Conservation (phyloP, 257 asterid genomes). For the Solanum etuberosum region DNA sequence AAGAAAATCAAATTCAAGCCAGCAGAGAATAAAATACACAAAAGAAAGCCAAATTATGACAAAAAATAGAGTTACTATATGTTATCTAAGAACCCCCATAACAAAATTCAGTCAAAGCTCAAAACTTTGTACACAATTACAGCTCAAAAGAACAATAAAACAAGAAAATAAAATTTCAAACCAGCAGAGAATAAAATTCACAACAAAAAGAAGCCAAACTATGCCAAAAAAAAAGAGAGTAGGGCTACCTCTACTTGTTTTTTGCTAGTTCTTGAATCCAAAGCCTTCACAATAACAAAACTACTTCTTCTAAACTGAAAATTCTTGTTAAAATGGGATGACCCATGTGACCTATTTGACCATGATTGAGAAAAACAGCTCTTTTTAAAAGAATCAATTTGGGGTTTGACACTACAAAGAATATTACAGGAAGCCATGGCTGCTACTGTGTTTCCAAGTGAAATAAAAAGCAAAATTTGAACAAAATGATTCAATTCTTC, state of each 20-base stretch:
- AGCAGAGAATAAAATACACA: not conserved
- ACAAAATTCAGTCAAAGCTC: not conserved
- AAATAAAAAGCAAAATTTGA: not conserved
- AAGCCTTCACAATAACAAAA: conserved; percentile 38
- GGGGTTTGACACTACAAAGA: conserved; percentile 38
- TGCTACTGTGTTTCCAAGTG: not conserved
- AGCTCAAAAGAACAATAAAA: not conserved
- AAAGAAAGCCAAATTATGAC: not conserved
- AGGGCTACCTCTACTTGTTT: conserved; percentile 59
- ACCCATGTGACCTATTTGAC: conserved; percentile 26
- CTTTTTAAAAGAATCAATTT: conserved; percentile 31
- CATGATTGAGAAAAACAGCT: conserved; percentile 13
- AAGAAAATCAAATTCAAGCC: not conserved
- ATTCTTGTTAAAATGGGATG: conserved; percentile 12
- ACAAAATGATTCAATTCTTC: not conserved
- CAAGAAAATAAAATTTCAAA: not conserved
- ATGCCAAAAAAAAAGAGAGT: not conserved
- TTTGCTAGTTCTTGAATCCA: conserved; percentile 40
- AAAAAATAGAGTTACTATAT: conserved; percentile 19
- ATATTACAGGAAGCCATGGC: conserved; percentile 54
- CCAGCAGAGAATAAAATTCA: not conserved
- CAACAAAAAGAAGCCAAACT: not conserved
- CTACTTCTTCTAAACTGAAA: conserved; percentile 20
- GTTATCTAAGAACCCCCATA: conserved; percentile 26
- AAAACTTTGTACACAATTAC: not conserved